Conservation (phyloP, 1,139 yeast species). For the Pichia sp. region DNA sequence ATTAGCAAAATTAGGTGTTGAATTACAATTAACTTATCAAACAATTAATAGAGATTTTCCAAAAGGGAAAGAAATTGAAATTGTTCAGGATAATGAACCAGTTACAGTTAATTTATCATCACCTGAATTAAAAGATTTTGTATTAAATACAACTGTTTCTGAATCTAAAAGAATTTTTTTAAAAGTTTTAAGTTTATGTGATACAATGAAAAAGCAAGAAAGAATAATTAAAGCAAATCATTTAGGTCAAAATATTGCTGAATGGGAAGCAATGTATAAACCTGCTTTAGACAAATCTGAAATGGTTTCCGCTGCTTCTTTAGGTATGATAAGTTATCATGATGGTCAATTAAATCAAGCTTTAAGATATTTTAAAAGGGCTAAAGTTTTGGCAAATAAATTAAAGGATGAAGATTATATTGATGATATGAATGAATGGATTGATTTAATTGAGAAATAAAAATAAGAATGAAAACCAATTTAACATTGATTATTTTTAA, state of each 20-base stretch:
- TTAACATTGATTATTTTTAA: no score
- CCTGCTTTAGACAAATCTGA: slow-evolving; percentile 19
- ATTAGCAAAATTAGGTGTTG: slow-evolving; percentile 18
- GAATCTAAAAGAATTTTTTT: slow-evolving; percentile 17
- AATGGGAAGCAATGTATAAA: slow-evolving; percentile 15
- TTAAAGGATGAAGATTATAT: slow-evolving; percentile 15
- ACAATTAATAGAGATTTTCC: slow-evolving; percentile 13
- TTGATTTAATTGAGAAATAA: slow-evolving; percentile 10
- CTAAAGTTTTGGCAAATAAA: slow-evolving; percentile 16
- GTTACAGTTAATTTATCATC: slow-evolving; percentile 9
- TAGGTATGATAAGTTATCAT: slow-evolving; percentile 18
- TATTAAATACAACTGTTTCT: slow-evolving; percentile 12
- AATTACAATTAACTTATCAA: slow-evolving; percentile 17
- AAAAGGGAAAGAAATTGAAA: slow-evolving; percentile 11
- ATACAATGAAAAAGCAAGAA: slow-evolving; percentile 15
- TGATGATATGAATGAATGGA: slow-evolving; percentile 18
- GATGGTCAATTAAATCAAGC: slow-evolving; percentile 11
- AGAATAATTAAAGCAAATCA: slow-evolving; percentile 6
- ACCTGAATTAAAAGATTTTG: slow-evolving; percentile 14
- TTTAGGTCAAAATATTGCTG: slow-evolving; percentile 9
- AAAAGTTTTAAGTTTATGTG: slow-evolving; percentile 15
- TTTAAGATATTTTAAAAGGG: slow-evolving; percentile 15
- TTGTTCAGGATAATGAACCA: slow-evolving; percentile 13
- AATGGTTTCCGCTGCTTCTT: slow-evolving; percentile 20
- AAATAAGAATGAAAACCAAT: no score